Conservation (phyloP, 2,329 filamentous ascomycete genomes). For the Cladobotryum protrusum region DNA sequence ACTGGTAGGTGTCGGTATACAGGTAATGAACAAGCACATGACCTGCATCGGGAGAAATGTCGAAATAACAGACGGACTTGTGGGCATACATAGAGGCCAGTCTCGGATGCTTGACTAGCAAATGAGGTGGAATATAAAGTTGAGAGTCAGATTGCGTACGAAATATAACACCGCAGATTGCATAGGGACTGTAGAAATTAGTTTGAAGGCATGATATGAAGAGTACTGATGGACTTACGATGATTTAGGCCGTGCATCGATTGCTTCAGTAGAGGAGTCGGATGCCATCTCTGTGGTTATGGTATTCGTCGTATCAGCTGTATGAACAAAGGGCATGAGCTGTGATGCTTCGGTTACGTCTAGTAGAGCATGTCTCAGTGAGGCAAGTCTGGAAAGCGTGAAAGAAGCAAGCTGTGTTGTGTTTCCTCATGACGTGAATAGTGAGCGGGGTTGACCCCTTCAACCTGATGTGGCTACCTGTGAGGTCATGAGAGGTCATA, state of each 20-base stretch:
- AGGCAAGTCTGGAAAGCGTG: no score
- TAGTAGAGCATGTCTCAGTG: no score
- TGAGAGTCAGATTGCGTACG: background rate
- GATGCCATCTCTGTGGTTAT: no score
- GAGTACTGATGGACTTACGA: constrained; percentile 1
- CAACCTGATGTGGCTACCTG: no score
- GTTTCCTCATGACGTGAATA: no score
- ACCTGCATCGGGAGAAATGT: constrained; percentile 4
- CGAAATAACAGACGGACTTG: background rate
- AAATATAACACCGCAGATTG: background rate
- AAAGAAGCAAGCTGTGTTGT: no score
- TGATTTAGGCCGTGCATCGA: background rate
- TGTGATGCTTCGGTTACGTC: no score
- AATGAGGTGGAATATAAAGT: constrained; percentile 1
- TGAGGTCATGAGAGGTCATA: no score
- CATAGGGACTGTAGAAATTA: constrained; percentile 1
- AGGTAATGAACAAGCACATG: constrained; percentile 10
- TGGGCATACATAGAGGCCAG: background rate
- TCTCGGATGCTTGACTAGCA: background rate
- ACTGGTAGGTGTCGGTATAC: constrained; percentile 7
- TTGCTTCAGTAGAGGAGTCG: background rate
- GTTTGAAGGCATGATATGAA: background rate
- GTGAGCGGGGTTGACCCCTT: no score
- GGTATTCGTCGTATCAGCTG: no score
- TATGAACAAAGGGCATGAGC: no score